Base-by-base conservation (phyloP, 176 grass and related monocot species). In the Zoysia japonica region DNA sequence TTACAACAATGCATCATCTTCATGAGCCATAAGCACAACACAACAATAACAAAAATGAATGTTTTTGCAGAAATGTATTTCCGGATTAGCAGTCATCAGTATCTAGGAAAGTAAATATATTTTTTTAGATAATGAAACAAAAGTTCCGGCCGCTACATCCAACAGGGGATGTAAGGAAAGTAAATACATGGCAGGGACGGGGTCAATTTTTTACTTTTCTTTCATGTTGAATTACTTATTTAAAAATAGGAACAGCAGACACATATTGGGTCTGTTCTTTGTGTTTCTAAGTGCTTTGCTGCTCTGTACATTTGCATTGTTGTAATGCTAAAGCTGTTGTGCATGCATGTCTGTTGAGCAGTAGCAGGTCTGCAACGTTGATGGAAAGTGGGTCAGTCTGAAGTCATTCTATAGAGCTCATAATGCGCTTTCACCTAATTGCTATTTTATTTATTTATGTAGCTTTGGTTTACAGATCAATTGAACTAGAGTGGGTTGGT, bases 221-320 rank as follows among this genome's bases (percentile, higher is more conserved):
- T 53, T 78, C 45, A 64, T 75, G 70, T 53, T 19, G 80, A 46
- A 62, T 83, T 62, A 54, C 63, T 14, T 51, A 52, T 47, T 47
- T 5, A 56, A 73, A 68, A 61, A 74, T 53, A 53, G 15, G 68
- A 79, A 79, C n/a, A 15, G 15, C 13, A 17, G 3, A 9, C 59
- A 8, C 59, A 61, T 73, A 69, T 10, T 68, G 46, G 73, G 12
- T 80, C 43, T 75, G 9, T 54, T 63, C 3, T 13, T 80, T 63
- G 2, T 5, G 14, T 54, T 69, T 69, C 40, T 6, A 28, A 54
- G 45, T 61, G 38, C 11, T 56, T 56, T 55, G 75, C 40, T 57
- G 5, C 41, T 65, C 8, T 56, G 39, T 80, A 55, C 48, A 84
- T 84, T 63, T 69, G 48, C 65, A 80, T 43, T 84, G 35, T 51